Conservation (phyloP, 495 filamentous ascomycete species). For the Daldinia caldariorum region DNA sequence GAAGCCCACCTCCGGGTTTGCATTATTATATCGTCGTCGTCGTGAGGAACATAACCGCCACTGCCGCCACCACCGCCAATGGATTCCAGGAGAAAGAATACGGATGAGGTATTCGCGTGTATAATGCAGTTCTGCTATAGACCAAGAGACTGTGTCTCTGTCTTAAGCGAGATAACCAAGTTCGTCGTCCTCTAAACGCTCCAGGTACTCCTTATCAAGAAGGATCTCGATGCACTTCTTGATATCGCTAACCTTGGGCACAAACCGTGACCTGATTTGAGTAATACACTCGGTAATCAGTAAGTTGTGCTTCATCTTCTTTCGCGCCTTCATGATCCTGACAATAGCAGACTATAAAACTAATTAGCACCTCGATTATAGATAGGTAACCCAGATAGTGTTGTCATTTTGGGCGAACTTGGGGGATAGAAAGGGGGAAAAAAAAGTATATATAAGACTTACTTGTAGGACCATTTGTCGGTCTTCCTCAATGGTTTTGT, state of each 20-base stretch:
- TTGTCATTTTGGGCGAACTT: neutral
- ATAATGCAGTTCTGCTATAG: conserved; percentile 16
- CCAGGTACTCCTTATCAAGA: conserved; percentile 98
- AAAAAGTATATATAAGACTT: conserved; percentile 65
- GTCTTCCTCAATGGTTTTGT: conserved; percentile 99
- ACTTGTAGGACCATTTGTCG: conserved; percentile 96
- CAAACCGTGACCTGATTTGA: conserved; percentile 94
- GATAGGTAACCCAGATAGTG: neutral
- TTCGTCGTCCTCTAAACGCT: conserved; percentile 92
- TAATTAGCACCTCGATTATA: conserved; percentile 30
- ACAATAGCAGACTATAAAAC: conserved; percentile 88
- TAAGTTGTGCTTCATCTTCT: conserved; percentile 96
- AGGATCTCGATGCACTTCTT: conserved; percentile 99
- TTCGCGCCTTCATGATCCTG: conserved; percentile 98
- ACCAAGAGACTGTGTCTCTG: neutral
- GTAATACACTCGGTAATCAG: conserved; percentile 93
- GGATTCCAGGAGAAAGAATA: conserved; percentile 22
- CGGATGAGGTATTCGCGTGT: conserved; percentile 14
- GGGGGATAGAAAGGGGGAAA: neutral
- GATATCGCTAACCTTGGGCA: conserved; percentile 92
- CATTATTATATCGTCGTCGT: conserved; percentile 3
- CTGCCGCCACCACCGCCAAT: neutral
- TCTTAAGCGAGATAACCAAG: conserved; percentile 85
- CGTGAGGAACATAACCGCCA: conserved; percentile 14
- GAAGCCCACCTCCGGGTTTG: conserved; percentile 15